Conservation (phyloP, 2,329 filamentous ascomycete species). For the Triangularia verruculosa region DNA sequence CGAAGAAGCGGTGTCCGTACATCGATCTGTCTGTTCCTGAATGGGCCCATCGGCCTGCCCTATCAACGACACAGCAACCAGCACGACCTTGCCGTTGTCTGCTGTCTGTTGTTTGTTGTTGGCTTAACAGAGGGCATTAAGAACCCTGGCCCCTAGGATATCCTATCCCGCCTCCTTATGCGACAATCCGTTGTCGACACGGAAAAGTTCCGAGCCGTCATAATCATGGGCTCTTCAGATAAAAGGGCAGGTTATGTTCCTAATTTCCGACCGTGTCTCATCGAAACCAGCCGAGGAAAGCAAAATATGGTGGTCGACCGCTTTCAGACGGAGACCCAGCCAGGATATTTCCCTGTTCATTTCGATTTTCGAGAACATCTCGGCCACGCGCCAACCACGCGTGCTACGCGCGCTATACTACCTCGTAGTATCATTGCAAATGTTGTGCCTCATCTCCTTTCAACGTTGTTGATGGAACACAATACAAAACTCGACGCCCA, state of each 20-base stretch:
- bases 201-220: slow-evolving; percentile 1
- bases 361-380: not conserved
- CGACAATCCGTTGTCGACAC: not conserved
- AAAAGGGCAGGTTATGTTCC: not conserved
- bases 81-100: not conserved
- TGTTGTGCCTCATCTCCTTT: not conserved
- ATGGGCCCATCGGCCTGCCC: not conserved
- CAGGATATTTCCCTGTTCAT: not conserved
- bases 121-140: slow-evolving; percentile 16
- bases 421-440: not conserved
- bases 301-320: not conserved
- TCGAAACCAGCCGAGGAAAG: not conserved
- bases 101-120: slow-evolving; percentile 11
- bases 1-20: not conserved
- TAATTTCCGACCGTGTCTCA: slow-evolving; percentile 10
- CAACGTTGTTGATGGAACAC: not conserved
- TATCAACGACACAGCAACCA: slow-evolving; percentile 5
- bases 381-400: not conserved
- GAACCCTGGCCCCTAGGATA: slow-evolving; percentile 16
- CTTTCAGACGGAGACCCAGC: no score
- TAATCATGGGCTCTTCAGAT: not conserved
- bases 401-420: not conserved
- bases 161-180: not conserved
- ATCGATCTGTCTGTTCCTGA: not conserved
- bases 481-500: not conserved